Percentiles rank a stretch among this genome's conserved stretches.
phyloP scores from a whole-genome alignment of 305 asterid genomes.

The Striga hermonthica region DNA sequence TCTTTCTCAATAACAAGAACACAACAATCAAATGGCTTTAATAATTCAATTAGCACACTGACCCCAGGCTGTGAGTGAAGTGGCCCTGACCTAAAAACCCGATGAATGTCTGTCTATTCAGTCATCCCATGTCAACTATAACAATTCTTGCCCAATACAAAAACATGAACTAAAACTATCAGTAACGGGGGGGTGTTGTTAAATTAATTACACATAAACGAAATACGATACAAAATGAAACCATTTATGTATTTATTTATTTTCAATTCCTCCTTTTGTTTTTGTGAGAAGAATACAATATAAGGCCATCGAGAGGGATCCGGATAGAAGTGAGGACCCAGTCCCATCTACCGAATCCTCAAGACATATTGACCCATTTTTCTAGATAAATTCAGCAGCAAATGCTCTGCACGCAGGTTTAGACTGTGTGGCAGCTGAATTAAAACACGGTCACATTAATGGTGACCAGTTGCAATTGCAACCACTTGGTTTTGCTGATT shows the following conservation, averaged over 20 bases:
- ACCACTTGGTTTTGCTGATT: conserved; percentile 86
- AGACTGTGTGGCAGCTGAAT: conserved; percentile 56
- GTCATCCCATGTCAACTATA: conserved; percentile 40
- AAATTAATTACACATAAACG: conserved; percentile 4
- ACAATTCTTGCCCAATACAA: conserved; percentile 31
- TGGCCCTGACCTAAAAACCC: conserved; percentile 76
- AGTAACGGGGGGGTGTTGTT: not conserved
- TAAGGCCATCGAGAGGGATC: conserved; percentile 91
- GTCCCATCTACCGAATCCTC: conserved; percentile 62
- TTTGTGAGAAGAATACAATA: conserved; percentile 64
- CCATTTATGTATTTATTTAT: not conserved
- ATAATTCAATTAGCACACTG: conserved; percentile 31
- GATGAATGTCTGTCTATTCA: conserved; percentile 79
- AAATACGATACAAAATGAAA: not conserved
- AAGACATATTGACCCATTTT: conserved; percentile 55
- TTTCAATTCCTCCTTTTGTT: no score
- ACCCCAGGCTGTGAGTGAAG: conserved; percentile 94
- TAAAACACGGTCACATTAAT: conserved; percentile 70
- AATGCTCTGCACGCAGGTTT: conserved; percentile 58
- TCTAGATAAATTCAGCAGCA: conserved; percentile 69
- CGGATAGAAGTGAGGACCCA: conserved; percentile 76
- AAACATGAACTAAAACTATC: conserved; percentile 18
- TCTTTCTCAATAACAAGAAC: conserved; percentile 1
- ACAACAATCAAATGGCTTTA: conserved; percentile 1
- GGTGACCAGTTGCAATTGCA: conserved; percentile 76